phyloP scores from a whole-genome alignment of 1,139 yeast species.

The Pichia norvegensis region DNA sequence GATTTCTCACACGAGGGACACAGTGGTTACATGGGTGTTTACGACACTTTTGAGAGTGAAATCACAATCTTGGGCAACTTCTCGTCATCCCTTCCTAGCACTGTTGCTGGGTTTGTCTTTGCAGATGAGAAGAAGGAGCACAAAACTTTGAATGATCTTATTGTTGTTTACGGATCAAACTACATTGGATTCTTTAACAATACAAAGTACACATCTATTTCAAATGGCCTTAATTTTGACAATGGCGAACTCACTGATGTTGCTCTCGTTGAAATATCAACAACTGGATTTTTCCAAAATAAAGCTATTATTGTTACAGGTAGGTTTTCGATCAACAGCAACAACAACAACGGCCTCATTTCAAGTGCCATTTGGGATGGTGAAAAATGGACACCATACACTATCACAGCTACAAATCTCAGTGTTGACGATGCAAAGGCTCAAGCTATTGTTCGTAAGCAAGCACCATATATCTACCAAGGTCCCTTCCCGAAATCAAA shows the following conservation, averaged over 20 bases:
- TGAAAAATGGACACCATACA: conserved; percentile 62
- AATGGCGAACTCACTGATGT: conserved; percentile 35
- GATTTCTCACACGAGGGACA: conserved; percentile 23
- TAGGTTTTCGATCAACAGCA: conserved; percentile 38
- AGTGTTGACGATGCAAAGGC: conserved; percentile 26
- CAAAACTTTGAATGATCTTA: conserved; percentile 36
- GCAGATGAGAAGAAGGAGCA: conserved; percentile 46
- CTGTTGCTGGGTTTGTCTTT: conserved; percentile 33
- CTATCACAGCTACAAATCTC: conserved; percentile 29
- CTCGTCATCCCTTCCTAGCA: conserved; percentile 16
- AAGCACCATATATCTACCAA: conserved; percentile 25
- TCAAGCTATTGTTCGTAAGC: conserved; percentile 31
- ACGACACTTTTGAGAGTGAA: conserved; percentile 19
- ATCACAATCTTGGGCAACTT: conserved; percentile 12
- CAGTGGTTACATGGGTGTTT: conserved; percentile 16
- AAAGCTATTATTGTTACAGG: conserved; percentile 60
- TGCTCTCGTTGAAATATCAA: conserved; percentile 32
- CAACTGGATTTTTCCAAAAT: conserved; percentile 32
- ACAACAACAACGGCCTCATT: conserved; percentile 47
- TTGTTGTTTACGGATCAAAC: conserved; percentile 48
- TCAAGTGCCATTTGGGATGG: conserved; percentile 71
- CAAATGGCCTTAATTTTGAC: conserved; percentile 22
- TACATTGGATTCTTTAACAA: conserved; percentile 47
- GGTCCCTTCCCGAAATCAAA: conserved; percentile 19
- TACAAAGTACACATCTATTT: conserved; percentile 37